Evolutionary conservation across 2,329 filamentous ascomycete genomes (phyloP).

Genomic region (Pseudogymnoascus sp.): DNA sequence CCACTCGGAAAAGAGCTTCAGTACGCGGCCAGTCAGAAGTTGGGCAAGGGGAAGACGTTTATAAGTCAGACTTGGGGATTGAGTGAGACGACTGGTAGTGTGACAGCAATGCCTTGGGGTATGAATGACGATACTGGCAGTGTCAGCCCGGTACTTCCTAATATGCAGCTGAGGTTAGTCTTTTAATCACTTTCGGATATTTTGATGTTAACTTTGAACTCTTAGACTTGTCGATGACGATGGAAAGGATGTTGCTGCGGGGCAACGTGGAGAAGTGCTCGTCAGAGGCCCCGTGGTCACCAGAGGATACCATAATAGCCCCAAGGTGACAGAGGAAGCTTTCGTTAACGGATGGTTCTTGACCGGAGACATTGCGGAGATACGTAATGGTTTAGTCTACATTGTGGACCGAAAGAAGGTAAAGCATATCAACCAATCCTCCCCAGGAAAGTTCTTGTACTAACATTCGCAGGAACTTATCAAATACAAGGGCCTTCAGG

Average conservation of each 20-base stretch:
- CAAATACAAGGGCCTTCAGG: conserved; percentile 40
- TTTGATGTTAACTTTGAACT: not conserved
- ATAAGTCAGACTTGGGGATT: conserved; percentile 59
- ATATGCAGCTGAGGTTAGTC: conserved; percentile 37
- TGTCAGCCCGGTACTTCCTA: conserved; percentile 66
- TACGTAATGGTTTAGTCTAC: conserved; percentile 42
- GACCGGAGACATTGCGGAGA: conserved; percentile 1
- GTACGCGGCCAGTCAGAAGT: conserved; percentile 42
- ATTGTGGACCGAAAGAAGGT: conserved; percentile 66
- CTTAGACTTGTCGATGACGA: conserved; percentile 57
- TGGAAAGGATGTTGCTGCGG: conserved; percentile 43
- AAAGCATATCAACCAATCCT: not conserved
- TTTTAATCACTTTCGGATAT: not conserved
- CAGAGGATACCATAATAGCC: conserved; percentile 68
- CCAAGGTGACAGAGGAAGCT: conserved; percentile 23
- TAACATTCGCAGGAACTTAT: conserved; percentile 38
- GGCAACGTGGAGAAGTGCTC: conserved; percentile 65
- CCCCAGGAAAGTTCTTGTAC: not conserved
- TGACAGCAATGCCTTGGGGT: conserved; percentile 56
- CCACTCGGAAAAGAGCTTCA: conserved; percentile 52
- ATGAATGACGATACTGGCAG: conserved; percentile 37
- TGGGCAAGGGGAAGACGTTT: conserved; percentile 51
- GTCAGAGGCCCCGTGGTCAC: conserved; percentile 65
- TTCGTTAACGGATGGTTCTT: not conserved
- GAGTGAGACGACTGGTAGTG: conserved; percentile 74